These are phyloP conservation scores for Quercus phellos DNA, from an alignment of 331 rosid genomes.

Conservation along the genomic window DNA sequence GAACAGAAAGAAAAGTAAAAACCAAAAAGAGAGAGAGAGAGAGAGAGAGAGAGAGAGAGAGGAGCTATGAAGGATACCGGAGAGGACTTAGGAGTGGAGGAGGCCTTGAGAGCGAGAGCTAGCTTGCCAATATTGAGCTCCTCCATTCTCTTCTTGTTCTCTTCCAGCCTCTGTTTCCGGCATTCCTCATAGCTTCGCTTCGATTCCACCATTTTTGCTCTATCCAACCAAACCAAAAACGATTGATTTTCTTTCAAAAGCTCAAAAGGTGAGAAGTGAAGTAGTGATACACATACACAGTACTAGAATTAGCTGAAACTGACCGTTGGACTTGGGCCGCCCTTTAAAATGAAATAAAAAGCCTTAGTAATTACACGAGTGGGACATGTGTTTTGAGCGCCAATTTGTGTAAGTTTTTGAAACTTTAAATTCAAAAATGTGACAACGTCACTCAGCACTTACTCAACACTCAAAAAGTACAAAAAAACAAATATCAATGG, in stretches of 20 bases:
- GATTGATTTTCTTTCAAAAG: neutral
- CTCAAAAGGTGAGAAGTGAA: no score
- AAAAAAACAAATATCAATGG: no score
- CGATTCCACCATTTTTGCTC: slow-evolving; percentile 30
- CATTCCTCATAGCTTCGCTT: slow-evolving; percentile 41
- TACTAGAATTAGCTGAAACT: no score
- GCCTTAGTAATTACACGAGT: no score
- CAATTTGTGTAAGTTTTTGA: neutral
- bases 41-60: neutral
- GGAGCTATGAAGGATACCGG: slow-evolving; percentile 16
- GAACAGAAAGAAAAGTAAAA: neutral
- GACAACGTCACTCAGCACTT: neutral
- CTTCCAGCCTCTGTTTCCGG: slow-evolving; percentile 43
- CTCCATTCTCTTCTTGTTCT: slow-evolving; percentile 49
- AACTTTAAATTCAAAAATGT: slow-evolving; percentile 10
- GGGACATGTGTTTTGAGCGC: neutral
- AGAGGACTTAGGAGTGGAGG: slow-evolving; percentile 32
- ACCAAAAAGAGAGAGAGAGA: neutral
- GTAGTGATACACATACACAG: no score
- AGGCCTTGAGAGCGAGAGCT: slow-evolving; percentile 29
- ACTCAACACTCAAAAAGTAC: no score
- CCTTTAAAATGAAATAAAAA: no score
- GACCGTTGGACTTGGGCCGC: neutral
- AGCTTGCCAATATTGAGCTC: slow-evolving; percentile 50
- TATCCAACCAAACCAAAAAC: neutral